Conservation (phyloP, 345 rosid species). For the Murraya paniculata region DNA sequence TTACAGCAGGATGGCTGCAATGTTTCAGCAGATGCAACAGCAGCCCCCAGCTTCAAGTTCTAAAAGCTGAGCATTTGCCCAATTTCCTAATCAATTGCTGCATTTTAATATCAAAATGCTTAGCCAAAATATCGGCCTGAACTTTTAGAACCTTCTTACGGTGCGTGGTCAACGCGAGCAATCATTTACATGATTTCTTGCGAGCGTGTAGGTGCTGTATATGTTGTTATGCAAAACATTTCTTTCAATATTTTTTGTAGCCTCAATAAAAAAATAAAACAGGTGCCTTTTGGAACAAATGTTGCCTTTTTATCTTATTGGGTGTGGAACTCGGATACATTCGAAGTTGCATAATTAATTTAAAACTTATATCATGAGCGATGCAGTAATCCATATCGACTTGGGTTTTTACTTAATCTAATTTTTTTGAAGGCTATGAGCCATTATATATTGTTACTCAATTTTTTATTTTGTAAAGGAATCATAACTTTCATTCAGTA, state of each 20-base stretch:
- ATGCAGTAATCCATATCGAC: no score
- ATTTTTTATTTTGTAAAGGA: no score
- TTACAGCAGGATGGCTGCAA: constrained; percentile 73
- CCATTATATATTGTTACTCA: no score
- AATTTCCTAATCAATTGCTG: neutral
- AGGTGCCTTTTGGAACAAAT: neutral
- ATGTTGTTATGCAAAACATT: neutral
- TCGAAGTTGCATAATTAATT: neutral
- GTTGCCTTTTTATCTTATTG: neutral
- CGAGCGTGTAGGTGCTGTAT: neutral
- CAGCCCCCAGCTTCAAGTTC: constrained; percentile 54
- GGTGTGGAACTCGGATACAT: neutral
- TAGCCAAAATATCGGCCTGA: neutral
- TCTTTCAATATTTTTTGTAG: neutral
- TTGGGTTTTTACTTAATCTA: no score
- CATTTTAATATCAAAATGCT: neutral
- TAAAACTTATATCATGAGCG: neutral
- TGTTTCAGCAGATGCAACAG: constrained; percentile 82
- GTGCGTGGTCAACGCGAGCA: neutral
- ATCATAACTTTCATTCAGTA: no score
- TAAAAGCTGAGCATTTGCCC: constrained; percentile 29
- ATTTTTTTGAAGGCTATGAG: no score
- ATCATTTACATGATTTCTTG: neutral
- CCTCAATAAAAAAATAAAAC: neutral
- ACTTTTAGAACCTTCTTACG: neutral